These are phyloP conservation scores for Psilocybe azurescens DNA, from an alignment of 768 basidiomycete genomes.

Conservation along the genomic window DNA sequence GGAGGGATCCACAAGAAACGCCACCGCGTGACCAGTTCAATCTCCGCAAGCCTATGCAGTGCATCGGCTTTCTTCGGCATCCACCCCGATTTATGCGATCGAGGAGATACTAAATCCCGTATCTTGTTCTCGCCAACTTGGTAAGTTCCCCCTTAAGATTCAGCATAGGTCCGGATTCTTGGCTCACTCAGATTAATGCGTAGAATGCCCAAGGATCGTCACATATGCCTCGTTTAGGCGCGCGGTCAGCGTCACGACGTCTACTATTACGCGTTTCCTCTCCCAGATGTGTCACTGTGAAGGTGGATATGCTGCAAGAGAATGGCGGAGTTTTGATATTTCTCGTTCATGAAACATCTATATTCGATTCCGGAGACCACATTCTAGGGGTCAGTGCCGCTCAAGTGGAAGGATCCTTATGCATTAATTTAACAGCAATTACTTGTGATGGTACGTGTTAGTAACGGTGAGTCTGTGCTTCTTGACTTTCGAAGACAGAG, in stretches of 20 bases:
- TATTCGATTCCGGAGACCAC: not conserved
- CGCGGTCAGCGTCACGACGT: constrained; percentile 7
- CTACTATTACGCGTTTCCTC: not conserved
- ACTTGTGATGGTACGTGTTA: constrained; percentile 13
- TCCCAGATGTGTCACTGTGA: not conserved
- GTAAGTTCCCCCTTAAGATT: constrained; percentile 4
- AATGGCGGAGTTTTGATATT: too few species aligned
- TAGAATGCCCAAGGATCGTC: constrained; percentile 4
- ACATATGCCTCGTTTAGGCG: not conserved
- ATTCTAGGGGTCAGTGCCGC: not conserved
- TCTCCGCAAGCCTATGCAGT: constrained; percentile 20
- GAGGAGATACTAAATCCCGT: not conserved
- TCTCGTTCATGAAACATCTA: not conserved
- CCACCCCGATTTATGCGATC: constrained; percentile 4
- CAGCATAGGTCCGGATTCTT: constrained; percentile 3
- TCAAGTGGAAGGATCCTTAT: not conserved
- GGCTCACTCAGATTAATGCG: constrained; percentile 12
- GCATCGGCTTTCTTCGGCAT: constrained; percentile 19
- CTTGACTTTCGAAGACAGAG: constrained; percentile 8
- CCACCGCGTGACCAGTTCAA: constrained; percentile 26
- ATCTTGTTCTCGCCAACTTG: constrained; percentile 3
- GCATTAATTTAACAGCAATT: constrained; percentile 4
- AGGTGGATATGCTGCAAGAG: not conserved
- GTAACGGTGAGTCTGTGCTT: not conserved
- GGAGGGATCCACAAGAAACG: constrained; percentile 31